A percentile compares a stretch with the other conserved stretches of the same genome.
Conservation (phyloP, 306 rosid genomes). For the Astragalus glycyphyllos region DNA sequence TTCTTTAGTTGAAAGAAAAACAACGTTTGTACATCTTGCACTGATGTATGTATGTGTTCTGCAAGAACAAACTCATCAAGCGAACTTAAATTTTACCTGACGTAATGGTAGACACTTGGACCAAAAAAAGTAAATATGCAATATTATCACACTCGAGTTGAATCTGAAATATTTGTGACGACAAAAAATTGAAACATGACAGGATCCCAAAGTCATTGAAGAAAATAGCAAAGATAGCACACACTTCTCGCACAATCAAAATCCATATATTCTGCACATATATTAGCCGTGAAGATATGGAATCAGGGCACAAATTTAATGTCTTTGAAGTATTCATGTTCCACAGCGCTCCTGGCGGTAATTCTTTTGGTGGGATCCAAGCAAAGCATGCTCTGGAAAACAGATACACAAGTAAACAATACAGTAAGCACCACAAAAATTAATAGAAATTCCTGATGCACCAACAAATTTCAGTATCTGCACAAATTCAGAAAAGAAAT, state of each 20-base stretch:
- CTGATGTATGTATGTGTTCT: not conserved
- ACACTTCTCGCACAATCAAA: conserved; percentile 64
- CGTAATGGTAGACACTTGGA: too few species aligned
- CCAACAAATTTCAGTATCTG: not conserved
- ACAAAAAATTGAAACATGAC: conserved; percentile 40
- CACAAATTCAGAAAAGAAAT: not conserved
- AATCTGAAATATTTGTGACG: conserved; percentile 41
- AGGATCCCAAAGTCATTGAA: conserved; percentile 31
- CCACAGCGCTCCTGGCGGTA: conserved; percentile 90
- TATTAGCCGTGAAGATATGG: conserved; percentile 46
- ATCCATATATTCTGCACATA: conserved; percentile 68
- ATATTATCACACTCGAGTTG: conserved; percentile 44
- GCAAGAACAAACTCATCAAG: conserved; percentile 10
- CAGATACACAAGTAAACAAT: conserved; percentile 15
- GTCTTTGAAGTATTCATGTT: conserved; percentile 98
- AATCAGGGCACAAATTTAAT: conserved; percentile 80
- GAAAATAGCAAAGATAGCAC: conserved; percentile 52
- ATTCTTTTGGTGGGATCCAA: conserved; percentile 96
- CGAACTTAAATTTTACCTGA: conserved; percentile 31
- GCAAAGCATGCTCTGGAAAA: conserved; percentile 90
- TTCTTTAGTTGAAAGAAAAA: not conserved
- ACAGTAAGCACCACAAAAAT: conserved; percentile 21
- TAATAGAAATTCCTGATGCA: not conserved
- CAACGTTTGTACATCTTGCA: not conserved
- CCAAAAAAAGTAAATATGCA: conserved; percentile 26